Percentiles rank a stretch among this genome's conserved stretches.
These are phyloP conservation scores for Leccinum obscurum DNA, from an alignment of 768 basidiomycete genomes.

Conservation along the genomic window DNA sequence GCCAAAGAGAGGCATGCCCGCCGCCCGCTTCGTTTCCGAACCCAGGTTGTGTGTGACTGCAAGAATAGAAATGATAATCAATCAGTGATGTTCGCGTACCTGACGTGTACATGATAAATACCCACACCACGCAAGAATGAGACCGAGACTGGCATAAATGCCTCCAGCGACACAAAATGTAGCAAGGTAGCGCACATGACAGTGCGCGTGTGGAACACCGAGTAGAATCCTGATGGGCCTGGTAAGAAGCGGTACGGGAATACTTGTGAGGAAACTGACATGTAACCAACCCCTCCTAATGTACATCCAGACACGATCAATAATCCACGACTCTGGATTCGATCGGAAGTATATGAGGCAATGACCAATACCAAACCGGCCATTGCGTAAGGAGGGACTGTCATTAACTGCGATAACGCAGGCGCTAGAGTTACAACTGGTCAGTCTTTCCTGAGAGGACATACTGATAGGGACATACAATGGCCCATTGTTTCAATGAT, in stretches of 20 bases:
- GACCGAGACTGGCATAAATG: slow-evolving; percentile 45
- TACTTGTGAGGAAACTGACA: slow-evolving; percentile 28
- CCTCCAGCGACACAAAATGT: slow-evolving; percentile 47
- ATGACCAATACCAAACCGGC: slow-evolving; percentile 38
- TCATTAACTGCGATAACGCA: slow-evolving; percentile 49
- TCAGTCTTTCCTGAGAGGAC: neutral
- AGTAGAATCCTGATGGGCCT: slow-evolving; percentile 33
- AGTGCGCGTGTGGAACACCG: slow-evolving; percentile 27
- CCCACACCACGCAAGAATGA: slow-evolving; percentile 51
- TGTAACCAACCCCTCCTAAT: slow-evolving; percentile 42
- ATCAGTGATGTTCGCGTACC: neutral
- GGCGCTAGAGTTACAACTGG: slow-evolving; percentile 31
- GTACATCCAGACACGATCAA: slow-evolving; percentile 31
- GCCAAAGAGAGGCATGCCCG: slow-evolving; percentile 43
- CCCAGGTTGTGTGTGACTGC: slow-evolving; percentile 44
- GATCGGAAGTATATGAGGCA: slow-evolving; percentile 43
- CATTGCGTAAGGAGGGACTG: slow-evolving; percentile 54
- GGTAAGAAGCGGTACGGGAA: neutral
- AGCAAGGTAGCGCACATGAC: slow-evolving; percentile 44
- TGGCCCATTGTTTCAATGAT: slow-evolving; percentile 53
- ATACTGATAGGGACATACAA: slow-evolving; percentile 32
- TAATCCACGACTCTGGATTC: slow-evolving; percentile 44
- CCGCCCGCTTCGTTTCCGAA: slow-evolving; percentile 46
- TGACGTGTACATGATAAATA: neutral
- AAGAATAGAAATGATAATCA: neutral